Conservation (phyloP, 2,329 filamentous ascomycete genomes). For the Dactylellina parvicollis region DNA sequence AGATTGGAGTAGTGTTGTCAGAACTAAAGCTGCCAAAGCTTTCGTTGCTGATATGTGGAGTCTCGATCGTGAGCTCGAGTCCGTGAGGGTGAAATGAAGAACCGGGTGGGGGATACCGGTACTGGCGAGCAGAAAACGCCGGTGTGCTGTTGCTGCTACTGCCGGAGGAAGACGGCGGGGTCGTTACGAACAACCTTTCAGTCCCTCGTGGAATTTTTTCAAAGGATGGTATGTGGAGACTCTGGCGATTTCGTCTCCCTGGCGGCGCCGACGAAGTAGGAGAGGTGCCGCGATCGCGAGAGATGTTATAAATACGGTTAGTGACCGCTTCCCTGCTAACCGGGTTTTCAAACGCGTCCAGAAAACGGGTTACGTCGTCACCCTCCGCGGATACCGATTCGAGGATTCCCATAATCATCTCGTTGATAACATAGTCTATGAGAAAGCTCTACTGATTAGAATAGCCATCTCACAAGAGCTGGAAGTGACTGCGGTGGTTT, state of each 20-base stretch:
- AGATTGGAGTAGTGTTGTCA: not conserved
- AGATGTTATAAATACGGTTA: constrained; percentile 27
- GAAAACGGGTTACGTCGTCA: constrained; percentile 44
- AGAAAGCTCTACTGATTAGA: not conserved
- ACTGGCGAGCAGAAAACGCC: constrained; percentile 19
- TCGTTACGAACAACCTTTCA: not conserved
- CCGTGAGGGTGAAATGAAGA: not conserved
- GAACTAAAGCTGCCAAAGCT: not conserved
- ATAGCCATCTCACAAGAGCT: not conserved
- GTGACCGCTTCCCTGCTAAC: constrained; percentile 15
- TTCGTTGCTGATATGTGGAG: not conserved
- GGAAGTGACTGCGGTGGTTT: too few relatives aligned
- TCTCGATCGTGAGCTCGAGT: constrained; percentile 6
- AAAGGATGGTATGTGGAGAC: constrained; percentile 13
- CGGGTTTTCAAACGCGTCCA: constrained; percentile 24
- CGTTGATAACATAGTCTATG: constrained; percentile 47
- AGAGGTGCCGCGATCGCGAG: constrained; percentile 14
- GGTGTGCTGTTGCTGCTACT: constrained; percentile 25
- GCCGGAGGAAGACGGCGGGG: constrained; percentile 14
- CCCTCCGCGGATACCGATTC: constrained; percentile 19
- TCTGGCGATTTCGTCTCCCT: constrained; percentile 12
- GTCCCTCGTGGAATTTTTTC: constrained; percentile 17
- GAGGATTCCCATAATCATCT: constrained; percentile 47
- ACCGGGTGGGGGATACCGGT: not conserved
- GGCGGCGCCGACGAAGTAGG: not conserved